A percentile compares a stretch with the other conserved stretches of the same genome.
phyloP scores from a whole-genome alignment of 2,329 filamentous ascomycete species.

The Neoscytalidium dimidiatum region DNA sequence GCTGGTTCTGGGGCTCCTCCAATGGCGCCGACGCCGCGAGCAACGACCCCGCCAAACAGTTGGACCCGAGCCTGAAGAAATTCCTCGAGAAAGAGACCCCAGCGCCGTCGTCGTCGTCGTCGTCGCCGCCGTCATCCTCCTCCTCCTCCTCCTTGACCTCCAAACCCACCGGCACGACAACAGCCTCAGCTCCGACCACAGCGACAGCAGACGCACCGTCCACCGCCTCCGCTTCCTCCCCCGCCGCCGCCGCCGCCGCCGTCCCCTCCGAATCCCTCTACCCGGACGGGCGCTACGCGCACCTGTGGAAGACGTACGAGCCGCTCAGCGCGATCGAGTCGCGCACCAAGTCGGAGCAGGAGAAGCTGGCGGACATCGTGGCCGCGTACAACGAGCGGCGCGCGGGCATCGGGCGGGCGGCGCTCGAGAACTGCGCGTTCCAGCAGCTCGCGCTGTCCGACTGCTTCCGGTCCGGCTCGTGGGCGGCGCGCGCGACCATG shows the following conservation, averaged over 20 bases:
- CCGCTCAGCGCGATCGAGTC: slow-evolving; percentile 70
- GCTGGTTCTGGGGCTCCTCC: slow-evolving; percentile 62
- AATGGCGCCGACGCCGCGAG: slow-evolving; percentile 39
- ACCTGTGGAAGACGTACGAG: slow-evolving; percentile 91
- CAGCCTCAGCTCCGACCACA: slow-evolving; percentile 28
- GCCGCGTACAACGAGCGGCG: slow-evolving; percentile 83
- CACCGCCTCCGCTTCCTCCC: slow-evolving; percentile 6
- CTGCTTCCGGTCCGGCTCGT: slow-evolving; percentile 73
- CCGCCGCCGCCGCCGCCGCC: slow-evolving; percentile 26
- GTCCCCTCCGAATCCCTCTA: slow-evolving; percentile 60
- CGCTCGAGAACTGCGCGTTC: slow-evolving; percentile 89
- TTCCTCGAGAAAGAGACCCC: slow-evolving; percentile 76
- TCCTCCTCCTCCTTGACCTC: slow-evolving; percentile 14
- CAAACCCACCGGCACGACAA: slow-evolving; percentile 55
- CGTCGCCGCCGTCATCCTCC: slow-evolving; percentile 31
- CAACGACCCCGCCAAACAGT: slow-evolving; percentile 67
- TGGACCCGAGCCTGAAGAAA: slow-evolving; percentile 81
- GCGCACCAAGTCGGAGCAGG: slow-evolving; percentile 71
- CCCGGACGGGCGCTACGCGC: slow-evolving; percentile 73
- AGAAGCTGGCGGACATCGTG: slow-evolving; percentile 77
- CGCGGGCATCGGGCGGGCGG: slow-evolving; percentile 73
- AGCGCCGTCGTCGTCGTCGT: slow-evolving; percentile 31
- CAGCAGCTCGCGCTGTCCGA: slow-evolving; percentile 81
- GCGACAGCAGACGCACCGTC: background rate
- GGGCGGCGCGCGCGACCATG: slow-evolving; percentile 71